Base-by-base conservation (phyloP, 192 early-diverging fungal species). In the Tieghemiomyces parasiticus region DNA sequence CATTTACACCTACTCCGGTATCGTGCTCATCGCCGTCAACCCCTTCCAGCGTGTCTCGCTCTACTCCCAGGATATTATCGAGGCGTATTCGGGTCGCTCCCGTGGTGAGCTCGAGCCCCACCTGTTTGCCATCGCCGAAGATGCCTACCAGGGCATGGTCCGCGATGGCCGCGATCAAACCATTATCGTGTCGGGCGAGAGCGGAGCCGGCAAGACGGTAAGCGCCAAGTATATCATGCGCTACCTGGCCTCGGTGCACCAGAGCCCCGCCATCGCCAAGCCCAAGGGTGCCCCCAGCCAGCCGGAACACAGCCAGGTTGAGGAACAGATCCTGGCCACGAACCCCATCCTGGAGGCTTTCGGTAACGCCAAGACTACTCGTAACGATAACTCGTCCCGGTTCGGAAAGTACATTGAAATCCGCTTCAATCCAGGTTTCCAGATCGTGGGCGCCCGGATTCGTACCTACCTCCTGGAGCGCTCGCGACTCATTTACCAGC, bases 331-430 rank as follows among this genome's bases (percentile, higher is more conserved):
- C 59, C 65, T 91, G 59, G 86, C 95, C 3, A 99, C 93, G 42
- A 99, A 99, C 74, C 95, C 95, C 13, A 95, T 99, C 67, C 93
- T 96, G 79, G 95, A 99, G 81, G 86, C 95, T 48, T 99, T 99
- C 68, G 95, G 95, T 64, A 99, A 99, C 74, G 92, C 95, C 32
- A 99, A 99, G 71, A 99, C 95, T 13, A 97, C 95, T 8, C 76
- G 95, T 67, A 99, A 99, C 78, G 95, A 99, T 77, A 99, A 99
- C 78, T 83, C 80, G 60, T 97, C 93, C 49, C 86, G 95, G 25
- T 99, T 99, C 67, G 95, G 95, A 60, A 99, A 99, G 78, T 99
- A 95, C 73, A 87, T 93, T 61, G 92, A 95, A 71, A 95, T 98
- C 65, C 74, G 91, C 65, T 98, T 98, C 73, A 84, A 86, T 66